Base-by-base conservation (phyloP, 169 alveolate genomes). In the Miamiensis avidus region DNA sequence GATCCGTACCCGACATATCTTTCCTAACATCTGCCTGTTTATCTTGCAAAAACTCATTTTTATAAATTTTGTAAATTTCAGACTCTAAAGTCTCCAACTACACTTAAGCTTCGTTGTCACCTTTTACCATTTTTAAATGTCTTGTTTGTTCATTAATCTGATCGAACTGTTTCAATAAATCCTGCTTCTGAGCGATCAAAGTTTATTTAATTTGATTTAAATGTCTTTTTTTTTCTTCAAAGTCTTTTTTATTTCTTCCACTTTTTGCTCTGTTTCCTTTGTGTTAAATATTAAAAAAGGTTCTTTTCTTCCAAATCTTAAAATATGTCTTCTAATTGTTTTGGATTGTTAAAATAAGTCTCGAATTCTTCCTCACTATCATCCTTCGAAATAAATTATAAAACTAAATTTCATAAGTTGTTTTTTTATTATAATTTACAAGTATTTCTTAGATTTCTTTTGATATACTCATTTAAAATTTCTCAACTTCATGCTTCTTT, bases 221-320 rank as follows among this genome's bases (percentile, higher is more conserved):
- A 64, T 77, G n/a, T n/a, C 74, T 81, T 78, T 90, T 74, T 30
- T 83, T 76, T 79, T 89, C 33, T 27, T 90, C 89, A 72, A 75
- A 81, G 31, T 85, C 89, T 31, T 89, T 29, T 86, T 89, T 30
- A 89, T 85, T 72, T 90, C 92, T 33, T 94, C 97, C 11, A 89
- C 83, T 77, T 64, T 82, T 69, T 94, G 82, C 77, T 94, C 96
- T 73, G 87, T 88, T 75, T 94, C 96, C 84, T 94, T 89, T 1
- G 91, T 89, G 74, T 88, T 84, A 64, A 90, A 88, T 29, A 94
- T 94, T 28, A 92, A 74, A 76, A 92, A 91, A 94, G 86, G 78
- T 94, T 94, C 78, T 93, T 82, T 64, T 92, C 96, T 76, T 92
- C 94, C 15, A 91, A 84, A 27, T 82, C 89, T 28, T 92, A 74